These are phyloP conservation scores for Calocybe indica DNA, from an alignment of 768 basidiomycete species.

Conservation along the genomic window DNA sequence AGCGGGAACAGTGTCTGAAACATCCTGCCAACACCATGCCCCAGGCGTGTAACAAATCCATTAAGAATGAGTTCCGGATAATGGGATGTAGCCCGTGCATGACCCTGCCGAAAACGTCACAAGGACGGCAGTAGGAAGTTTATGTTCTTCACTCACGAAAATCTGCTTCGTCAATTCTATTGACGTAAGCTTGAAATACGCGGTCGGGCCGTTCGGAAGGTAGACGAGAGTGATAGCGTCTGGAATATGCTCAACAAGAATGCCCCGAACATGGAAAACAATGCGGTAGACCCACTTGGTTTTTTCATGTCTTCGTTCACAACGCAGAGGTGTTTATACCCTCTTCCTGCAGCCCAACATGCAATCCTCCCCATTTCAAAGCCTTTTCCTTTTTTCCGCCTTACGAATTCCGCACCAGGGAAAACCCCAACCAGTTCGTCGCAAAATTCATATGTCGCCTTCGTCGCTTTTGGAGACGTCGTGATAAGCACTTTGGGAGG, in stretches of 20 bases:
- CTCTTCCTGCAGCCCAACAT: conserved; percentile 86
- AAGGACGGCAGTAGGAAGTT: neutral
- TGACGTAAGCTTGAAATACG: conserved; percentile 92
- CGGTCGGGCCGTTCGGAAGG: conserved; percentile 88
- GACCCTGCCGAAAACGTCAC: conserved; percentile 50
- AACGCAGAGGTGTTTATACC: conserved; percentile 84
- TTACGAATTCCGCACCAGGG: conserved; percentile 87
- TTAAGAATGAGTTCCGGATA: conserved; percentile 94
- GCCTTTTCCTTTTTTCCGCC: conserved; percentile 81
- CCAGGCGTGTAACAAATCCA: conserved; percentile 89
- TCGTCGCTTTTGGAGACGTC: conserved; percentile 85
- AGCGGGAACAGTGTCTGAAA: conserved; percentile 97
- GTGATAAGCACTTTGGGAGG: conserved; percentile 90
- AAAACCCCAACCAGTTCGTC: conserved; percentile 87
- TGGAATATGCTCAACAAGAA: conserved; percentile 20
- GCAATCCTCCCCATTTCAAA: conserved; percentile 90
- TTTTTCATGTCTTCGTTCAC: conserved; percentile 95
- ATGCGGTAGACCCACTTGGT: conserved; percentile 62
- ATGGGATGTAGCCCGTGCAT: conserved; percentile 89
- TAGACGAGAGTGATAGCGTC: conserved; percentile 91
- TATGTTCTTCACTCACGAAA: conserved; percentile 44
- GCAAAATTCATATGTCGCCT: conserved; percentile 85
- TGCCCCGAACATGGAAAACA: neutral
- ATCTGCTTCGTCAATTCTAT: conserved; percentile 84
- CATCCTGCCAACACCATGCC: conserved; percentile 89